Percentiles rank a stretch among this genome's conserved stretches.
phyloP scores from a whole-genome alignment of 1,139 yeast species.

The Diutina rugosa region DNA sequence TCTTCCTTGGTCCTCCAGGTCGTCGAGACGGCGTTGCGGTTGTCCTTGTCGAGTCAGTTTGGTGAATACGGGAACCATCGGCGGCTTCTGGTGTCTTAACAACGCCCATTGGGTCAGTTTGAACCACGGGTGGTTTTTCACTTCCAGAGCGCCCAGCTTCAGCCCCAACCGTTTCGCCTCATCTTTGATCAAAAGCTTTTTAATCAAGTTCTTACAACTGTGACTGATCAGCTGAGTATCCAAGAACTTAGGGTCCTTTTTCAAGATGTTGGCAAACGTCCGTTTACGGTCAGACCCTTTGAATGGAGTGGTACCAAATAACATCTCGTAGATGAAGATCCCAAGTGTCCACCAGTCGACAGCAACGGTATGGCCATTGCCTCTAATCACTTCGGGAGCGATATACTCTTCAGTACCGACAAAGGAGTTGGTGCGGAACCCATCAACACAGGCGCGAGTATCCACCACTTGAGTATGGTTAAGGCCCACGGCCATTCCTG shows the following conservation, averaged over 20 bases:
- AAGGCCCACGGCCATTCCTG: slow-evolving; percentile 17
- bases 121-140: slow-evolving; percentile 82
- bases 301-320: slow-evolving; percentile 91
- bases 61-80: slow-evolving; percentile 81
- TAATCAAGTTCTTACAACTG: slow-evolving; percentile 64
- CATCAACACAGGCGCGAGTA: slow-evolving; percentile 90
- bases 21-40: neutral
- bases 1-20: neutral
- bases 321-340: slow-evolving; percentile 82
- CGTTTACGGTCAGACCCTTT: slow-evolving; percentile 81
- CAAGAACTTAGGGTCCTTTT: slow-evolving; percentile 68
- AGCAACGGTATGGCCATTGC: slow-evolving; percentile 94
- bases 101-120: slow-evolving; percentile 92
- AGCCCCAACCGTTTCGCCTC: slow-evolving; percentile 84
- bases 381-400: slow-evolving; percentile 95
- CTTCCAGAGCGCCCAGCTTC: slow-evolving; percentile 86
- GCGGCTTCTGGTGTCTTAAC: slow-evolving; percentile 83
- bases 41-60: slow-evolving; percentile 12
- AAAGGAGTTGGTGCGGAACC: slow-evolving; percentile 91
- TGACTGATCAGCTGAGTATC: slow-evolving; percentile 49
- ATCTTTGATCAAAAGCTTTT: slow-evolving; percentile 75
- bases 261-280: slow-evolving; percentile 79
- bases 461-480: slow-evolving; percentile 34
- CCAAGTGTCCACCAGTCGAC: slow-evolving; percentile 99
- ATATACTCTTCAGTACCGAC: slow-evolving; percentile 98